Percentiles rank a stretch among this genome's conserved stretches.
Conservation (phyloP, 78 protist species). For the Capsaspora owczarzaki region DNA sequence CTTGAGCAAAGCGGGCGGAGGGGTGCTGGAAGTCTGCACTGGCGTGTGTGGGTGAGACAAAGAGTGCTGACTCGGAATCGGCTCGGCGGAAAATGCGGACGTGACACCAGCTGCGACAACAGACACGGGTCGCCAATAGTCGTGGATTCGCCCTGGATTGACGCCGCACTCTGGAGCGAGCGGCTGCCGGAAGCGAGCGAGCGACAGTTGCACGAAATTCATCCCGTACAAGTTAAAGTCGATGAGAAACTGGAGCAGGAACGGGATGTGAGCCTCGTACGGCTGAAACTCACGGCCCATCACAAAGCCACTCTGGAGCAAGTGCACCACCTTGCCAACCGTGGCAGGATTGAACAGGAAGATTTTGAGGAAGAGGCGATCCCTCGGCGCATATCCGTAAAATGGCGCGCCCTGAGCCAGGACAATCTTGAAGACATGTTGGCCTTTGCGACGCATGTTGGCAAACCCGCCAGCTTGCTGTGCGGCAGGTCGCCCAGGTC, state of each 20-base stretch:
- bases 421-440: constrained; percentile 28
- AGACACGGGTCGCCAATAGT: no score
- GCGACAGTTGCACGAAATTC: background rate
- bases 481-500: no score
- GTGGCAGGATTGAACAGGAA: constrained; percentile 40
- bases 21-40: no score
- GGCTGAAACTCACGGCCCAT: constrained; percentile 34
- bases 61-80: no score
- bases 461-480: no score
- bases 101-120: no score
- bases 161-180: no score
- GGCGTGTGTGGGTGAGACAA: no score
- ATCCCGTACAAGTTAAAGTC: constrained; percentile 74
- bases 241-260: constrained; percentile 54
- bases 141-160: no score
- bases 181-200: background rate
- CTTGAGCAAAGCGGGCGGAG: no score
- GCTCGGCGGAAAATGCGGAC: no score
- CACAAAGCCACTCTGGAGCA: constrained; percentile 51
- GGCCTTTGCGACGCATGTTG: no score
- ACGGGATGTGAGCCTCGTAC: constrained; percentile 77
- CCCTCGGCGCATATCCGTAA: constrained; percentile 68
- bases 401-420: constrained; percentile 57
- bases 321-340: constrained; percentile 5
- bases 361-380: constrained; percentile 53